Evolutionary conservation across 1,284 basidiomycete genomes (phyloP).

Genomic region (Melanopsichium pennsylvanicum): DNA sequence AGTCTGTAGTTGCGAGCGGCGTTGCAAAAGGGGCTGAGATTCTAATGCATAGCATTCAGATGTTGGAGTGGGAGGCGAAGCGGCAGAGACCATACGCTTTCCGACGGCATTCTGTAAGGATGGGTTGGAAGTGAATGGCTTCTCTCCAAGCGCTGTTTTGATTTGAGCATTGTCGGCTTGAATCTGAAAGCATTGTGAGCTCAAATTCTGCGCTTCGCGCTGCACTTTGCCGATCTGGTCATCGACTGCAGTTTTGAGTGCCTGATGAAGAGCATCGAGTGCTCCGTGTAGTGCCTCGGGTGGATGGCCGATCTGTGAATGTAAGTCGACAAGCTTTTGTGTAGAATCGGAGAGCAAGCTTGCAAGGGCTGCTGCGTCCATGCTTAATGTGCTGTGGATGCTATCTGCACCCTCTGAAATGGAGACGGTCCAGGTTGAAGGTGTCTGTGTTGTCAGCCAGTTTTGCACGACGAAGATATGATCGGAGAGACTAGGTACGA

Average conservation of each 20-base stretch:
- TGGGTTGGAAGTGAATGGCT: slow-evolving; percentile 21
- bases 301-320: slow-evolving; percentile 57
- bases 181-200: slow-evolving; percentile 35
- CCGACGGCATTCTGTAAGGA: slow-evolving; percentile 42
- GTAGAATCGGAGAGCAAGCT: slow-evolving; percentile 55
- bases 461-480: too few species aligned
- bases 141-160: slow-evolving; percentile 29
- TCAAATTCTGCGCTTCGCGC: slow-evolving; percentile 46
- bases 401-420: slow-evolving; percentile 6
- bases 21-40: slow-evolving; percentile 38
- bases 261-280: slow-evolving; percentile 52
- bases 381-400: slow-evolving; percentile 14
- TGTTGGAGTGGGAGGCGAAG: slow-evolving; percentile 11
- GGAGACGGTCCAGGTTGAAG: too few species aligned
- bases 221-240: slow-evolving; percentile 56
- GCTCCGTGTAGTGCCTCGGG: slow-evolving; percentile 50
- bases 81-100: slow-evolving; percentile 40
- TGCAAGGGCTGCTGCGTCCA: slow-evolving; percentile 57
- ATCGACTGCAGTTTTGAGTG: slow-evolving; percentile 57
- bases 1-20: slow-evolving; percentile 25
- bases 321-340: slow-evolving; percentile 45
- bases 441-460: too few species aligned
- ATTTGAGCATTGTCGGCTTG: slow-evolving; percentile 29
- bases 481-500: background rate
- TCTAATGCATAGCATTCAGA: background rate